Evolutionary conservation across 2,329 filamentous ascomycete species (phyloP), one percentile per base, ranked within the genome.

Genomic region (Sclerotinia spermophila): DNA sequence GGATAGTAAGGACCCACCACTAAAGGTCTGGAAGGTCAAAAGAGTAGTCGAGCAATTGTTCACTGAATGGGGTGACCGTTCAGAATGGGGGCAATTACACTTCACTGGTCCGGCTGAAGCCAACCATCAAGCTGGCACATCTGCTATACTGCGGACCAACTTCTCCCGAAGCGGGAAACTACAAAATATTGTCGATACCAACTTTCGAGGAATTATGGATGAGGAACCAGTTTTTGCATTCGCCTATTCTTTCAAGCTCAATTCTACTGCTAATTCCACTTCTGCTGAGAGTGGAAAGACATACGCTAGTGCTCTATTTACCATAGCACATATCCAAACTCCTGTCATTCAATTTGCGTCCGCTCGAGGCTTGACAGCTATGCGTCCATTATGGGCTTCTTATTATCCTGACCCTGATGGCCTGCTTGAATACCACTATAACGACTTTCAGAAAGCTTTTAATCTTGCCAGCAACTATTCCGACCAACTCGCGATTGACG

Each of bases 201-300:
- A 82, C 1, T 94, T 90, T 80, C 87, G 92, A 5, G 81, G 83
- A 10, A 91, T 94, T 73, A 90, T 91, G 83, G 90, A 94, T 66
- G 86, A 92, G 42, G 91, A 95, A 78, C 93, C 93, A 0, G 89
- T 94, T 5, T 95, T 96, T 81, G 92, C 92, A 0, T 96, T 94
- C 78, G 85, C 89, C 21, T 90, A 90, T 75, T 83, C 85, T 7
- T 90, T 92, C 79, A 82, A 82, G 24, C 81, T 90, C 7, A 81
- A 81, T 66, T 75, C 76, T 30, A 76, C 79, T 13, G 79, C 79
- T 44, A 81, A 81, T 64, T 75, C 35, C 30, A 55, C 68, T 56
- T 70, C 68, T 66, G 72, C 74, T 13, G 77, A 76, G 60, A 76
- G 75, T 69, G 72, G 73, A 2, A 74, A 72, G 44, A 71, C 40